Percentiles rank a stretch among this genome's conserved stretches.
phyloP scores from a whole-genome alignment of 2,329 filamentous ascomycete genomes.

The Xylaria sp. region DNA sequence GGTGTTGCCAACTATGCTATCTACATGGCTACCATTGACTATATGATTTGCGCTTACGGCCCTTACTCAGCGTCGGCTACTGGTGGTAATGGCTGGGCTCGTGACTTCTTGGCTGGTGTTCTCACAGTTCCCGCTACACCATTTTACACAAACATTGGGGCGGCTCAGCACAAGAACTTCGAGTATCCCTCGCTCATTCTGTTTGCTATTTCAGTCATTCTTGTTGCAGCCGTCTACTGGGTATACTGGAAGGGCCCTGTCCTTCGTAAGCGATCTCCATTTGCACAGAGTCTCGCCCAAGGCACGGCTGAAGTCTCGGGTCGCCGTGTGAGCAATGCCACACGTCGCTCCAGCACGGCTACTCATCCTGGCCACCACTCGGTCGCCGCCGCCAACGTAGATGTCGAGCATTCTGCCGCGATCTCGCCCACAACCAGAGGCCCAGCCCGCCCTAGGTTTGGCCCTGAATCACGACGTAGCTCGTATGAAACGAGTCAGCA shows the following conservation, averaged over 20 bases:
- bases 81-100: conserved; percentile 72
- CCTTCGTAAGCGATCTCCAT: conserved; percentile 62
- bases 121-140: conserved; percentile 70
- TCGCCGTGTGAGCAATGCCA: conserved; percentile 9
- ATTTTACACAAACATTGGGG: conserved; percentile 61
- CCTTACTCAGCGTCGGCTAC: conserved; percentile 73
- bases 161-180: conserved; percentile 60
- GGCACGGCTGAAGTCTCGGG: conserved; percentile 10
- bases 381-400: background rate
- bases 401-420: conserved; percentile 10
- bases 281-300: conserved; percentile 68
- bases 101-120: conserved; percentile 73
- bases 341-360: conserved; percentile 15
- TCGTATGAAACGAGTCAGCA: conserved; percentile 11
- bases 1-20: conserved; percentile 72
- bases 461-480: conserved; percentile 15
- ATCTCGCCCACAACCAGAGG: background rate
- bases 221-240: conserved; percentile 56
- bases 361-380: background rate
- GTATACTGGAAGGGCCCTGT: conserved; percentile 68
- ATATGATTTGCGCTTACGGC: conserved; percentile 74
- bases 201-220: conserved; percentile 17
- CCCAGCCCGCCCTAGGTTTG: conserved; percentile 4
- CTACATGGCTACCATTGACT: conserved; percentile 75
- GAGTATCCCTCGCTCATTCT: conserved; percentile 51